Evolutionary conservation across 2,329 filamentous ascomycete genomes (phyloP).

Genomic region (Ophiostoma himal-ulmi): DNA sequence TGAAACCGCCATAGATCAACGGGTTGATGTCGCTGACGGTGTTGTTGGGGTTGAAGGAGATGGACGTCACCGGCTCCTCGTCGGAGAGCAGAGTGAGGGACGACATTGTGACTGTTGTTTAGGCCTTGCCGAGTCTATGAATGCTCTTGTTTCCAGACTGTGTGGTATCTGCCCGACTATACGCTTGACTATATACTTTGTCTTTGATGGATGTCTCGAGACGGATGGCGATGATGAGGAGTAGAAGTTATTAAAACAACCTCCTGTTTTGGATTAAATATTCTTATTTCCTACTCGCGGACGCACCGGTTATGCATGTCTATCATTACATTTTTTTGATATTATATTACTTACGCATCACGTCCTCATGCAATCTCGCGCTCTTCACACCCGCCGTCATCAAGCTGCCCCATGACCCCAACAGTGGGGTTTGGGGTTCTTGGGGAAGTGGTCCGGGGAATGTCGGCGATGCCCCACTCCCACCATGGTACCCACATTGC

Average conservation of each 20-base stretch:
- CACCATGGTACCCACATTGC: not conserved
- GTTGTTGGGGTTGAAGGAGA: conserved; percentile 2
- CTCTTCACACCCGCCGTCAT: not conserved
- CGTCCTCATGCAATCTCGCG: not conserved
- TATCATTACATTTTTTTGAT: not conserved
- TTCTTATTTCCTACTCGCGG: not conserved
- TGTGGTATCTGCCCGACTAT: not conserved
- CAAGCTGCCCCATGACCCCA: not conserved
- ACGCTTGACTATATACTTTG: not conserved
- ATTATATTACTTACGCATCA: not conserved
- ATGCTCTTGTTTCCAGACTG: not conserved
- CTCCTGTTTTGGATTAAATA: not conserved
- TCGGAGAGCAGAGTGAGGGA: conserved; percentile 6
- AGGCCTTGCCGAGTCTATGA: not conserved
- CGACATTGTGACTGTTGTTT: not conserved
- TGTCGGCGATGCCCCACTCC: conserved; percentile 8
- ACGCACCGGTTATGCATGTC: not conserved
- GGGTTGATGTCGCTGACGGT: conserved; percentile 57
- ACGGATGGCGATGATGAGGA: not conserved
- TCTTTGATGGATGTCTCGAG: not conserved
- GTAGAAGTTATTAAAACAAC: not conserved
- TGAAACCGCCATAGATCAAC: conserved; percentile 79
- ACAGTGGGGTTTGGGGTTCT: not conserved
- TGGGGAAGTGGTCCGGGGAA: conserved; percentile 13
- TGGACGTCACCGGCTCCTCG: conserved; percentile 7